Evolutionary conservation across 2,329 filamentous ascomycete species (phyloP).

Genomic region (Geosmithia morbida): DNA sequence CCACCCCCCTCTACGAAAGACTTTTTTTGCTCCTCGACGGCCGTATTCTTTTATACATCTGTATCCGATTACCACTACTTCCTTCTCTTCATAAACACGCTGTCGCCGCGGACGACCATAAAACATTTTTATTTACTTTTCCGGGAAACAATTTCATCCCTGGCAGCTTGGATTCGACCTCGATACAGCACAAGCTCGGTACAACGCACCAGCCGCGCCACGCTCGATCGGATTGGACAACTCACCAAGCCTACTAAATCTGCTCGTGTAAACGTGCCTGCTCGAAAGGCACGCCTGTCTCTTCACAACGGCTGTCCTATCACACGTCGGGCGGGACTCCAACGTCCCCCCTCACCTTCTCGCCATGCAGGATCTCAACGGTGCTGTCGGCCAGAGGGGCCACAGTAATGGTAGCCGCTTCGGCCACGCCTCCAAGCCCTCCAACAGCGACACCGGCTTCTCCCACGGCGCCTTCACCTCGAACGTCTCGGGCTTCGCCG

Average conservation of each 20-base stretch:
- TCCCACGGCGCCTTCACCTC: constrained; percentile 86
- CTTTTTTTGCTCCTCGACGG: background rate
- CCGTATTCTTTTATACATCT: background rate
- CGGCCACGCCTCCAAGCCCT: constrained; percentile 65
- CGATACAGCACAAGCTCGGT: background rate
- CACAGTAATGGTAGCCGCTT: constrained; percentile 41
- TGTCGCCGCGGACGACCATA: constrained; percentile 1
- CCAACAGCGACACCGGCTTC: constrained; percentile 75
- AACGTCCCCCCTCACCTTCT: constrained; percentile 77
- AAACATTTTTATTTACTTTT: background rate
- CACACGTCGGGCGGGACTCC: constrained; percentile 65
- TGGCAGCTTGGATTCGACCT: background rate
- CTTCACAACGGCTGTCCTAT: constrained; percentile 71
- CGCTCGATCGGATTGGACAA: background rate
- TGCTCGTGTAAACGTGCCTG: constrained; percentile 24
- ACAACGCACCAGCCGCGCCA: too few relatives aligned
- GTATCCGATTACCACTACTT: background rate
- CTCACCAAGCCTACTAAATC: background rate
- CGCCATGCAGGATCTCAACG: constrained; percentile 75
- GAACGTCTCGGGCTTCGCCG: constrained; percentile 72
- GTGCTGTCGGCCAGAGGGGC: constrained; percentile 27
- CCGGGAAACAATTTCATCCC: background rate
- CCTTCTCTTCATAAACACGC: background rate
- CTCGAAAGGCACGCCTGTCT: constrained; percentile 37
- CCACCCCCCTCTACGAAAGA: background rate